These are phyloP conservation scores for Talaromyces proteolyticus DNA, from an alignment of 495 filamentous ascomycete genomes.

Conservation along the genomic window DNA sequence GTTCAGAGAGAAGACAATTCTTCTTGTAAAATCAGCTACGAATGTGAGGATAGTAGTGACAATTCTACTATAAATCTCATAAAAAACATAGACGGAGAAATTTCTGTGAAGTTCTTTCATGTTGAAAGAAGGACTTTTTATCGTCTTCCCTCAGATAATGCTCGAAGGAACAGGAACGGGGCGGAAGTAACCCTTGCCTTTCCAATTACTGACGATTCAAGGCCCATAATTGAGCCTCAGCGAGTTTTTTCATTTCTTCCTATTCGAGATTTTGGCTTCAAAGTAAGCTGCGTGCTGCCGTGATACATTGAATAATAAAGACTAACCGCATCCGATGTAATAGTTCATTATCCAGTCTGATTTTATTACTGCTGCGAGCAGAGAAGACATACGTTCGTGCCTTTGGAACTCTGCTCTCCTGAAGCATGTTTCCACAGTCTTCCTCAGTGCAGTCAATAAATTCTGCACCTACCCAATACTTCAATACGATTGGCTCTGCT, in stretches of 20 bases:
- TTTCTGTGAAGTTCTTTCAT: neutral
- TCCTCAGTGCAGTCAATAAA: constrained; percentile 10
- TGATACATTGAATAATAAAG: neutral
- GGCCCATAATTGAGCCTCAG: constrained; percentile 7
- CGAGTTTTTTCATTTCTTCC: constrained; percentile 15
- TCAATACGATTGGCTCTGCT: neutral
- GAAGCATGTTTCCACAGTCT: constrained; percentile 9
- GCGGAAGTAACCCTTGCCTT: constrained; percentile 14
- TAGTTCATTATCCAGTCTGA: constrained; percentile 17
- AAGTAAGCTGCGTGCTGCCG: constrained; percentile 4
- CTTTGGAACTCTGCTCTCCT: constrained; percentile 10
- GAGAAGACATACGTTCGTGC: constrained; percentile 11
- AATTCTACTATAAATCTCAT: neutral
- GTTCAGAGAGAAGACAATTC: neutral
- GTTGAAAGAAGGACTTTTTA: neutral
- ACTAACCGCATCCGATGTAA: neutral
- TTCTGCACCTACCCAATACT: constrained; percentile 4
- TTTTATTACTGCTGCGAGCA: constrained; percentile 11
- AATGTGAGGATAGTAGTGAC: too few relatives aligned
- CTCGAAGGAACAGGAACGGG: neutral
- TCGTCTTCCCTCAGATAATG: neutral
- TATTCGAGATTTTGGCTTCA: constrained; percentile 13
- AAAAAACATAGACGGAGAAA: too few relatives aligned
- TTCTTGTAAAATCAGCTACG: neutral
- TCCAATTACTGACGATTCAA: constrained; percentile 1